A percentile compares a stretch with the other conserved stretches of the same genome.
Conservation (phyloP, 768 basidiomycete species). For the Termitomyces titanicus region DNA sequence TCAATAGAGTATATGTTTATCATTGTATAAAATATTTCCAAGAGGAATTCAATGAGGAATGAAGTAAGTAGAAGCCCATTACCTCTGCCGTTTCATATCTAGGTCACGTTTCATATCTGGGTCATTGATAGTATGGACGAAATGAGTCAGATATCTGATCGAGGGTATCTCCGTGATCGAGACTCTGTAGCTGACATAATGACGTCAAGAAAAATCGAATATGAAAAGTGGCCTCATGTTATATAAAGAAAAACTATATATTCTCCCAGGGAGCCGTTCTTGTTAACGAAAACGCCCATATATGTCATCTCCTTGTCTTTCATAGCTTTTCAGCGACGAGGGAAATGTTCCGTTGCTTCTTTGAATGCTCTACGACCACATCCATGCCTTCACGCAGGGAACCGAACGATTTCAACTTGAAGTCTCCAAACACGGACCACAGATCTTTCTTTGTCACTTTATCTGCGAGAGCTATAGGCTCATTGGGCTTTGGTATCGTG, state of each 20-base stretch:
- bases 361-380: not conserved
- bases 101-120: too few species aligned
- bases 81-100: too few species aligned
- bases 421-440: slow-evolving; percentile 4
- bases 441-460: slow-evolving; percentile 16
- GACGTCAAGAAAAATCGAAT: slow-evolving; percentile 24
- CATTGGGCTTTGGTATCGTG: slow-evolving; percentile 36
- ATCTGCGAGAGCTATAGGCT: slow-evolving; percentile 23
- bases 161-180: slow-evolving; percentile 5
- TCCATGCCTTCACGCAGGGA: slow-evolving; percentile 7
- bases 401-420: slow-evolving; percentile 1
- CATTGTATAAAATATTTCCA: too few species aligned
- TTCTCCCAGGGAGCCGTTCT: slow-evolving; percentile 3
- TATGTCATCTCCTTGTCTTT: slow-evolving; percentile 1
- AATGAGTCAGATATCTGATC: too few species aligned
- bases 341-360: slow-evolving; percentile 8
- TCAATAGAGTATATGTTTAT: too few species aligned
- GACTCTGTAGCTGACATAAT: slow-evolving; percentile 22
- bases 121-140: too few species aligned
- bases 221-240: slow-evolving; percentile 37
- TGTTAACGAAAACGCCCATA: not conserved
- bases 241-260: slow-evolving; percentile 12
- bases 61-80: too few species aligned
- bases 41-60: too few species aligned
- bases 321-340: not conserved